Evolutionary conservation across 192 early-diverging fungal genomes (phyloP), one percentile per base, ranked within the genome.

Genomic region (Podila epicladia): DNA sequence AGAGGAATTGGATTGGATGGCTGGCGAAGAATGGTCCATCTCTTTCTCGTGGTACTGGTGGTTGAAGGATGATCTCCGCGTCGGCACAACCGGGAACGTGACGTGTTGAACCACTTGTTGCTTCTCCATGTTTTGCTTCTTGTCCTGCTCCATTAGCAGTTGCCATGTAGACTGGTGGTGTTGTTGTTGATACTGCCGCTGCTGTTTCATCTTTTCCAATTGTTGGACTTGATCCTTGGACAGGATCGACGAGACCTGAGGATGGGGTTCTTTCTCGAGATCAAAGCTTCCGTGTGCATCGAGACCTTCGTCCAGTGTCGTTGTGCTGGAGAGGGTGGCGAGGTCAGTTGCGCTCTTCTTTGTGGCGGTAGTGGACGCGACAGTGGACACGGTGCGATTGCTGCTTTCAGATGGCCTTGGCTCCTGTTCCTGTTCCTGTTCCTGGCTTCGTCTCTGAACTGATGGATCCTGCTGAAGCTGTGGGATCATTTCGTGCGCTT

Each of bases 11-110:
- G 53, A 55, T 26, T 55, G 53, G 11, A 17, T n/a, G 12, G 53
- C n/a, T 24, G 53, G 20, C 8, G n/a, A 26, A 24, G 53, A 26
- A 24, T 9, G 24, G 53, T 24, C 24, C 53, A 55, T 55, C n/a
- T n/a, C 20, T 9, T n/a, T 29, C 17, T 37, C 20, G 11, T 63
- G 20, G 33, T 24, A 22, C 6, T 38, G 35, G 26, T 49, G 24
- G 55, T 41, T 45, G 24, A 68, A n/a, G 32, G 71, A 73, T 0
- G 71, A 73, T 65, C 71, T 50, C 1, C 71, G 71, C 28, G 35
- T 63, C 17, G 72, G 72, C 0, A 73, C 72, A 6, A 51, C 28
- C 20, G 64, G 63, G 31, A 50, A 50, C n/a, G 24, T n/a, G 31
- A 20, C 37, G 31, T 31, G 59, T 26, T 61, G 28, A 17, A 19